Base-by-base conservation (phyloP, 305 asterid genomes). In the Salvia sclarea region DNA sequence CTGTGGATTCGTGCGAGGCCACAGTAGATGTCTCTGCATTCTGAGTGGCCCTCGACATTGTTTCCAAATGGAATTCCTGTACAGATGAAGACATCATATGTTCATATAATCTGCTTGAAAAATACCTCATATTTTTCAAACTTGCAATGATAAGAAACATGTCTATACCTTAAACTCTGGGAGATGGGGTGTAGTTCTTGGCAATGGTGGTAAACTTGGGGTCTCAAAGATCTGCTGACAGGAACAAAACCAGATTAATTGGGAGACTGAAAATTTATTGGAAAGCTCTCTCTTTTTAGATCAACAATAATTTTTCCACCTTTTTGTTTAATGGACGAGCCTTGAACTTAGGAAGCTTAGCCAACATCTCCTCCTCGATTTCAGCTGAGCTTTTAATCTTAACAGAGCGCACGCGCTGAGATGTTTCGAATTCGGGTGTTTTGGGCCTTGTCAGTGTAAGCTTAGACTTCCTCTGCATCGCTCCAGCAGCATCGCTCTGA, bases 351-450 rank as follows among this genome's bases (percentile, higher is more conserved):
- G 99, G 96, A 21, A 89, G 75, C 65, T 91, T 89, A 68, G 96
- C 96, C 91, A 94, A 82, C 91, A 89, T 87, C 81, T 94, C 96
- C 81, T 89, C 91, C 80, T 94, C 99, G 11, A 91, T 64, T 69
- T 91, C 97, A 17, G 96, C 93, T 64, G 95, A 84, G 70, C 96
- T 94, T 75, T 89, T 91, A 17, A 86, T 59, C 71, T 76, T 89
- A 18, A 82, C 79, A 43, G 91, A 74, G 52, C 97, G 96, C 28
- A 70, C 85, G 14, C 99, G 86, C 55, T 94, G 99, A 66, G 96
- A 80, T 55, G 97, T 94, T 79, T 79, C 95, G 57, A 91, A 85
- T 68, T 91, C 95, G 6, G 97, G 99, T 63, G 92, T 86, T 77
- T 86, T 94, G 0, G 97, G 99, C 84, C 93, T 85, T 41, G 97